phyloP scores from a whole-genome alignment of 2,329 filamentous ascomycete genomes.

The Cordyceps tenuipes region DNA sequence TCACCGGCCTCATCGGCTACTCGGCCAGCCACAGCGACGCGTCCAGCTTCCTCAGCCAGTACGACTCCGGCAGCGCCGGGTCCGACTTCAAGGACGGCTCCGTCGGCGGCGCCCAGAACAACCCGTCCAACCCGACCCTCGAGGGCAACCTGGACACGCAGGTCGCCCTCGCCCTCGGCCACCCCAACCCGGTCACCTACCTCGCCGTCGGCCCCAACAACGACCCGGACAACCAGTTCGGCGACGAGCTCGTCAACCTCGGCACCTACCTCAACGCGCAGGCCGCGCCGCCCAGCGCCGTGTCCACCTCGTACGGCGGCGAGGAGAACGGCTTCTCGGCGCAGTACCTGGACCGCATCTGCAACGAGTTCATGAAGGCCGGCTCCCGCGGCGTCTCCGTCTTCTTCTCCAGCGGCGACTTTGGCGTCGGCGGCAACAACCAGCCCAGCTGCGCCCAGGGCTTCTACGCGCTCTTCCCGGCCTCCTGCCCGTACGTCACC shows the following conservation, averaged over 20 bases:
- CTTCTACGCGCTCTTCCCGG: conserved; percentile 31
- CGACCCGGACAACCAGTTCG: neutral
- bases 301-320: conserved; percentile 45
- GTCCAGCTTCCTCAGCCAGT: neutral
- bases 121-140: neutral
- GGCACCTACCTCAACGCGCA: conserved; percentile 7
- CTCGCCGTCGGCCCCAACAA: conserved; percentile 5
- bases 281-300: conserved; percentile 25
- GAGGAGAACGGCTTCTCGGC: conserved; percentile 35
- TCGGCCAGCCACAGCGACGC: conserved; percentile 9
- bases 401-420: conserved; percentile 30
- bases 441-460: conserved; percentile 11
- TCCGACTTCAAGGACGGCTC: neutral
- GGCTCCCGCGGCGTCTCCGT: conserved; percentile 41
- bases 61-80: neutral
- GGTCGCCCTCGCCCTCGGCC: conserved; percentile 1
- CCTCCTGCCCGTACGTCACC: conserved; percentile 36
- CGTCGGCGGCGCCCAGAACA: neutral
- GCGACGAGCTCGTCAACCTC: conserved; percentile 8
- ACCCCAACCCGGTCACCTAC: conserved; percentile 9
- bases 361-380: conserved; percentile 48
- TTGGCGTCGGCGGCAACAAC: conserved; percentile 17
- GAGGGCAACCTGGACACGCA: conserved; percentile 15
- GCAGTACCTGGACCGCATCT: conserved; percentile 32
- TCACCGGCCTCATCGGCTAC: conserved; percentile 8